Conservation (phyloP, 108 stramenopile genomes). For the Cylindrotheca fusiformis region DNA sequence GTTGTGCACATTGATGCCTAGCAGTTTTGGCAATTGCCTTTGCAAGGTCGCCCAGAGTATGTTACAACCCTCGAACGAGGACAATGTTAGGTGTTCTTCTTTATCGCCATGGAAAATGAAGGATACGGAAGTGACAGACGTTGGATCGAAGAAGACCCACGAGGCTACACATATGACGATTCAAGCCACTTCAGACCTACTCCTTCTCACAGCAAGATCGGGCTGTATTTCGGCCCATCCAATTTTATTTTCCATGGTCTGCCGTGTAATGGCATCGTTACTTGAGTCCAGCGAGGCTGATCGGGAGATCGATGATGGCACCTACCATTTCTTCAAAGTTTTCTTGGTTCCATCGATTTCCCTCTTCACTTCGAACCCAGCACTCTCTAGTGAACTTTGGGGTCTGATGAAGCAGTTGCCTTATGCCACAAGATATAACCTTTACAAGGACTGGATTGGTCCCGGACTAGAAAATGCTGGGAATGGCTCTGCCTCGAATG, state of each 20-base stretch:
- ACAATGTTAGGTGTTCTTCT: slow-evolving; percentile 4
- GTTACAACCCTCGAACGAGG: slow-evolving; percentile 1
- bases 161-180: slow-evolving; percentile 10
- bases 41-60: slow-evolving; percentile 17
- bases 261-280: slow-evolving; percentile 38
- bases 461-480: slow-evolving; percentile 61
- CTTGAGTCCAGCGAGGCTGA: slow-evolving; percentile 3
- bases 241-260: slow-evolving; percentile 58
- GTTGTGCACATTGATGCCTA: slow-evolving; percentile 20
- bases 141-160: not conserved
- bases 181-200: slow-evolving; percentile 19
- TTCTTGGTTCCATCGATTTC: slow-evolving; percentile 70
- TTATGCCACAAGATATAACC: slow-evolving; percentile 59
- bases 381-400: slow-evolving; percentile 72
- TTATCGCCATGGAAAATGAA: not conserved
- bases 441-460: slow-evolving; percentile 79
- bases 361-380: slow-evolving; percentile 65
- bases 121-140: not conserved
- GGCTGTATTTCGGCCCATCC: slow-evolving; percentile 54
- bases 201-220: slow-evolving; percentile 27
- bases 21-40: slow-evolving; percentile 30
- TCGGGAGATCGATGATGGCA: not conserved
- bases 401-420: slow-evolving; percentile 53
- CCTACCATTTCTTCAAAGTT: slow-evolving; percentile 34
- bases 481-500: slow-evolving; percentile 15